These are phyloP conservation scores for Pestalotiopsis sp. DNA, from an alignment of 2,329 filamentous ascomycete species.

Conservation along the genomic window DNA sequence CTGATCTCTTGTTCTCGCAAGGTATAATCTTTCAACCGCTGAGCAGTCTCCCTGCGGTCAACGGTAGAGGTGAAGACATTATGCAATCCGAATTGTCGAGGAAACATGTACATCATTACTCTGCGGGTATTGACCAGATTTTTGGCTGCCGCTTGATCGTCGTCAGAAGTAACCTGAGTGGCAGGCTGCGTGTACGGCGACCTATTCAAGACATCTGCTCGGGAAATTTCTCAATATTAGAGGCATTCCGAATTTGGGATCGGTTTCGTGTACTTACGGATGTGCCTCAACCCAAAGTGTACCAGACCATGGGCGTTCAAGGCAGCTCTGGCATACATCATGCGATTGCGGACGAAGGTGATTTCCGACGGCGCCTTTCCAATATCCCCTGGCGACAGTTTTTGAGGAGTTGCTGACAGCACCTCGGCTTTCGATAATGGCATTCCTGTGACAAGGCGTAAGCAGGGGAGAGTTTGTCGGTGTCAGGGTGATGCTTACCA, in stretches of 20 bases:
- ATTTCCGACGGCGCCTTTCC: conserved; percentile 59
- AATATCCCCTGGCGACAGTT: conserved; percentile 1
- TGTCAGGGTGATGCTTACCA: conserved; percentile 51
- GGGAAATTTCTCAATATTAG: conserved; percentile 14
- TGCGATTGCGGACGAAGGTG: conserved; percentile 76
- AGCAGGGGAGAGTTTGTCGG: not conserved
- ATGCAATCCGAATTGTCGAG: conserved; percentile 84
- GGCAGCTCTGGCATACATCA: conserved; percentile 80
- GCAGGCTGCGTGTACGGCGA: conserved; percentile 43
- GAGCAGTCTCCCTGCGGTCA: conserved; percentile 66
- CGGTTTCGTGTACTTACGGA: conserved; percentile 65
- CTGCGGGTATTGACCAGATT: conserved; percentile 63
- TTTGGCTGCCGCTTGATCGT: conserved; percentile 20
- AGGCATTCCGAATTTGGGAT: not conserved
- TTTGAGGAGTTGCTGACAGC: not conserved
- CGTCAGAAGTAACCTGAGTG: not conserved
- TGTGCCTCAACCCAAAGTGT: conserved; percentile 76
- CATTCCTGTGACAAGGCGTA: not conserved
- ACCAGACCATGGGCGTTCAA: conserved; percentile 70
- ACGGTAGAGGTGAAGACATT: conserved; percentile 84
- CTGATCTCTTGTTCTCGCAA: conserved; percentile 81
- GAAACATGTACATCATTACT: conserved; percentile 92
- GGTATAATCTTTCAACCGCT: conserved; percentile 83
- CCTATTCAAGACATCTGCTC: conserved; percentile 78
- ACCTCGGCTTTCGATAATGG: conserved; percentile 52